A percentile compares a stretch with the other conserved stretches of the same genome.
phyloP scores from a whole-genome alignment of 192 early-diverging fungal genomes.

The Chytriomyces sp. region DNA sequence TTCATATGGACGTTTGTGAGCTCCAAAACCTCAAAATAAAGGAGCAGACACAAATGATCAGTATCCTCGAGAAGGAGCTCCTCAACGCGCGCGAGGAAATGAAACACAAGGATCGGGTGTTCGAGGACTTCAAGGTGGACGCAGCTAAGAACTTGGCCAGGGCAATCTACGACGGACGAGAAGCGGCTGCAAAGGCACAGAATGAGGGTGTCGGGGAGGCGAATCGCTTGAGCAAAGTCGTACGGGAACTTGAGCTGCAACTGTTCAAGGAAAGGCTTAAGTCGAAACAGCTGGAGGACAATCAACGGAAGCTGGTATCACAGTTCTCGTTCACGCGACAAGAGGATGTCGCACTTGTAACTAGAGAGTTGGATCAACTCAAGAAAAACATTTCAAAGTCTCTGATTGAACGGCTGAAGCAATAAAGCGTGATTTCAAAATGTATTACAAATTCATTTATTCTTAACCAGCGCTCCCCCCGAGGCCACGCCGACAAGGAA shows the following conservation, averaged over 20 bases:
- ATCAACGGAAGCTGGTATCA: not conserved
- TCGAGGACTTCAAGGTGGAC: slow-evolving; percentile 9
- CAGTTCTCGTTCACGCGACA: not conserved
- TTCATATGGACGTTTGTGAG: slow-evolving; percentile 20
- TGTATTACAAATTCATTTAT: not conserved
- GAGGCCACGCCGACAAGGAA: too few species aligned
- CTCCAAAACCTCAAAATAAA: slow-evolving; percentile 15
- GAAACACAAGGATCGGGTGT: not conserved
- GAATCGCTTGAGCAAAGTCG: not conserved
- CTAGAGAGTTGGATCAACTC: not conserved
- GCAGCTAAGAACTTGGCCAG: slow-evolving; percentile 19
- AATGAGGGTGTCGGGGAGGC: not conserved
- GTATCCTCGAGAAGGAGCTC: slow-evolving; percentile 9
- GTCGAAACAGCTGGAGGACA: slow-evolving; percentile 19
- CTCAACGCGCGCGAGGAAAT: not conserved
- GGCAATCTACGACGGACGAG: not conserved
- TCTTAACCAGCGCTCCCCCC: too few species aligned
- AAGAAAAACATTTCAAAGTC: slow-evolving; percentile 4
- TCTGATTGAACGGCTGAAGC: slow-evolving; percentile 2
- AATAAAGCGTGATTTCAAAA: not conserved
- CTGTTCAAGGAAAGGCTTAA: slow-evolving; percentile 19
- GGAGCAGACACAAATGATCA: slow-evolving; percentile 18
- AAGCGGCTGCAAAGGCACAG: not conserved
- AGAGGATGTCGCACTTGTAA: not conserved
- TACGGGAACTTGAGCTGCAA: slow-evolving; percentile 18